A percentile compares a stretch with the other conserved stretches of the same genome.
These are phyloP conservation scores for Rhizopogon roseolus DNA, from an alignment of 768 basidiomycete species.

Conservation along the genomic window DNA sequence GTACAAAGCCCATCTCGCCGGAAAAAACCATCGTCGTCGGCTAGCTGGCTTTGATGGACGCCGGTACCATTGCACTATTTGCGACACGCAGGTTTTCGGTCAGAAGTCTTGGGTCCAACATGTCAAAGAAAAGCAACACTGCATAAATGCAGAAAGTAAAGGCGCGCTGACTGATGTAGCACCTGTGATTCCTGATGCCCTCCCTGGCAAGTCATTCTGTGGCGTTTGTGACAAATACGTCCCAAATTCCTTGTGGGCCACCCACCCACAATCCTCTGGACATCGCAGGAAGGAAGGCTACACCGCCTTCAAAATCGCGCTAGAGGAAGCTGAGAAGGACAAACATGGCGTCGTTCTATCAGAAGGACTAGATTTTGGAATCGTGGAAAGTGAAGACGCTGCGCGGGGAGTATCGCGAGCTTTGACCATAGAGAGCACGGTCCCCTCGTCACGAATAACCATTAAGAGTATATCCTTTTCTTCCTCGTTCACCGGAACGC, in stretches of 20 bases:
- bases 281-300: slow-evolving; percentile 37
- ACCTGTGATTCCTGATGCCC: slow-evolving; percentile 24
- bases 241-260: slow-evolving; percentile 27
- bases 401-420: slow-evolving; percentile 5
- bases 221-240: slow-evolving; percentile 24
- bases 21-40: slow-evolving; percentile 25
- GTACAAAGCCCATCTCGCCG: slow-evolving; percentile 26
- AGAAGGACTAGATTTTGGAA: slow-evolving; percentile 45
- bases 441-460: slow-evolving; percentile 4
- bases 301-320: slow-evolving; percentile 32
- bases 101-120: slow-evolving; percentile 22
- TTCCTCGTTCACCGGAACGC: background rate
- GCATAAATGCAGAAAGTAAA: slow-evolving; percentile 3
- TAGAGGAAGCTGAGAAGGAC: slow-evolving; percentile 52
- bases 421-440: slow-evolving; percentile 9
- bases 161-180: slow-evolving; percentile 22
- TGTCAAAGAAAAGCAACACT: slow-evolving; percentile 15
- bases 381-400: slow-evolving; percentile 38
- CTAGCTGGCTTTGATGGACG: slow-evolving; percentile 15
- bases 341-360: slow-evolving; percentile 45
- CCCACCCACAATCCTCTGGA: slow-evolving; percentile 22
- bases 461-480: slow-evolving; percentile 9
- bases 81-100: slow-evolving; percentile 13
- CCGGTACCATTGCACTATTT: slow-evolving; percentile 26
- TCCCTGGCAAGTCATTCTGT: slow-evolving; percentile 22